phyloP scores from a whole-genome alignment of 208 protist genomes.

The Trypanosoma scelopori region DNA sequence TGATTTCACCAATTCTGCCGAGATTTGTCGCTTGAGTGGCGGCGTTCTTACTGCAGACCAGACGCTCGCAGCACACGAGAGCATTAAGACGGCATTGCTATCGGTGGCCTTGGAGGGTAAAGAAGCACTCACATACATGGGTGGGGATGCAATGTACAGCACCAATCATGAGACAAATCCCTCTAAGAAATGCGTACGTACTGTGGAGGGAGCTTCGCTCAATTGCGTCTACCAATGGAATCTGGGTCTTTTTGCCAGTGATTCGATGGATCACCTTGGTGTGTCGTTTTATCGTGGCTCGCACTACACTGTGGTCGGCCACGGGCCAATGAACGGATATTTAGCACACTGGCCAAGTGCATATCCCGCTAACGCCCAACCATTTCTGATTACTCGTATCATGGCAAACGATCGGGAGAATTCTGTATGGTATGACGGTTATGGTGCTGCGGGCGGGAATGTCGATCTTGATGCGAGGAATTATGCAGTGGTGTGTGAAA shows the following conservation, averaged over 20 bases:
- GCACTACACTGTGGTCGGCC: not conserved
- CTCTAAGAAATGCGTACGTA: not conserved
- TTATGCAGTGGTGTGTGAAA: constrained; percentile 2
- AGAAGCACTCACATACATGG: not conserved
- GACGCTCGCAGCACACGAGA: not conserved
- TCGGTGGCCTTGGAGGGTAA: not conserved
- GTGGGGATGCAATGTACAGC: not conserved
- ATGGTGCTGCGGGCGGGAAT: not conserved
- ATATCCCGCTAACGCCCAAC: not conserved
- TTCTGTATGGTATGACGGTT: constrained; percentile 4
- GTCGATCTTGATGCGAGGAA: not conserved
- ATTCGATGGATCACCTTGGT: not conserved
- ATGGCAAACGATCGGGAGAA: too few species aligned
- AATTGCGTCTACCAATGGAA: constrained; percentile 3
- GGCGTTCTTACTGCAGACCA: constrained; percentile 2
- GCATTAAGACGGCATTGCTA: not conserved
- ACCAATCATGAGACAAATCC: not conserved
- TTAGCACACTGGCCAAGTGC: not conserved
- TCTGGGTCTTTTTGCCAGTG: not conserved
- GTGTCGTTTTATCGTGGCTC: constrained; percentile 4
- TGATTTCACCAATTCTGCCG: not conserved
- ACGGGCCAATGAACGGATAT: constrained; percentile 7
- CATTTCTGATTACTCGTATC: not conserved
- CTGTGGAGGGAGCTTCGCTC: not conserved
- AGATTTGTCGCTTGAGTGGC: not conserved